Base-by-base conservation (phyloP, 2,329 filamentous ascomycete species). In the Alternaria arbusti region DNA sequence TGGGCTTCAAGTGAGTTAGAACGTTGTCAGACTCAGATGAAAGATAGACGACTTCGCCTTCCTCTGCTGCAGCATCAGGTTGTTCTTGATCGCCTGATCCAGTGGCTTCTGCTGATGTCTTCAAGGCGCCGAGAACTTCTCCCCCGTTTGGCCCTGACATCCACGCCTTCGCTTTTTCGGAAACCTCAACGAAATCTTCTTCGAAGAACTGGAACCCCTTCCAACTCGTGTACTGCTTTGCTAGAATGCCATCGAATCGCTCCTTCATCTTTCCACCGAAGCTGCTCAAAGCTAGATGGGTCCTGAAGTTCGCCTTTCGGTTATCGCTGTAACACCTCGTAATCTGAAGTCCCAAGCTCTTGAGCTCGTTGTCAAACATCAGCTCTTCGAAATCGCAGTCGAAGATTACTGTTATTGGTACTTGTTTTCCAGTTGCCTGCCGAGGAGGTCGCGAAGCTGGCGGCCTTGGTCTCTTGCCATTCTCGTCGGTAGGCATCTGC, bases 311-410 rank as follows among this genome's bases (percentile, higher is more conserved):
- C 0, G 90, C 86, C 60, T 86, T 88, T 63, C 87, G 88, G 80
- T 97, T 98, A 74, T 97, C 93, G 20, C 94, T 93, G 81, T 99
- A 99, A 61, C 88, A 91, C 60, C 96, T 86, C 9, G 93, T 97
- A 65, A 99, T 85, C 80, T 99, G 96, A 61, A 89, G 88, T 1
- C 88, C 88, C 12, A 99, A 86, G 5, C 93, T 97, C 59, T 94
- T 89, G 28, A 92, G 84, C 81, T 99, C 96, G 70, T 91, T 91
- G 40, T 95, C 91, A 54, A 86, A 86, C 96, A 99, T 99, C 75
- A 94, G 87, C 45, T 91, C 85, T 78, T 99, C 94, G 78, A 96
- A 99, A 69, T 92, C 89, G 81, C 95, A 98, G 82, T 99, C 96
- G 66, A 99, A 83, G 63, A 99, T 85, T 69, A 99, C 83, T 0